Conservation (phyloP, 192 early-diverging fungal genomes). For the Mortierella alpina region DNA sequence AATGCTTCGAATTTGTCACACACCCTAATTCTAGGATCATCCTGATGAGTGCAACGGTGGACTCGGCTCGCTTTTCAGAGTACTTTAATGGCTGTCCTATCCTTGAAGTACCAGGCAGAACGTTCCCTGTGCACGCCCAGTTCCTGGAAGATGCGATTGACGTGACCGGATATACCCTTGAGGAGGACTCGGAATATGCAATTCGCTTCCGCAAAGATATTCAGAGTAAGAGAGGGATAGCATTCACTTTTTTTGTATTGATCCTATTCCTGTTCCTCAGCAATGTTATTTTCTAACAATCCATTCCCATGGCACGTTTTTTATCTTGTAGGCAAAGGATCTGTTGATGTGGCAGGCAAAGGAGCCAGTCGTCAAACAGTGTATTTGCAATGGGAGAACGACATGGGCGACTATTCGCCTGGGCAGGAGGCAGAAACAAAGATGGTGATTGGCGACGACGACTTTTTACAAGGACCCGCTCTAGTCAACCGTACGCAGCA, state of each 20-base stretch:
- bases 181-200: constrained; percentile 58
- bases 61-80: constrained; percentile 67
- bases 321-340: constrained; percentile 33
- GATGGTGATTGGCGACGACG: constrained; percentile 31
- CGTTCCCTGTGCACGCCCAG: constrained; percentile 75
- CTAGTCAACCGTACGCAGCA: constrained; percentile 54
- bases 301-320: background rate
- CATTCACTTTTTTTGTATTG: background rate
- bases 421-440: constrained; percentile 52
- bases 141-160: constrained; percentile 80
- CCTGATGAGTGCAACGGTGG: constrained; percentile 82
- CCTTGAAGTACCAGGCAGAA: constrained; percentile 78
- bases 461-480: constrained; percentile 28
- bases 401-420: constrained; percentile 36
- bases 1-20: background rate
- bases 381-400: constrained; percentile 47
- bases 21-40: constrained; percentile 55
- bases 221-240: constrained; percentile 21
- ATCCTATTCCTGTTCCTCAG: background rate
- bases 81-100: constrained; percentile 72
- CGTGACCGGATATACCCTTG: constrained; percentile 64
- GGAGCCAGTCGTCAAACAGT: constrained; percentile 38
- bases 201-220: constrained; percentile 52
- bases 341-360: constrained; percentile 48
- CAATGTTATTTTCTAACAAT: background rate